Conservation (phyloP, 805 yeast genomes). For the Debaryomyces hansenii region DNA sequence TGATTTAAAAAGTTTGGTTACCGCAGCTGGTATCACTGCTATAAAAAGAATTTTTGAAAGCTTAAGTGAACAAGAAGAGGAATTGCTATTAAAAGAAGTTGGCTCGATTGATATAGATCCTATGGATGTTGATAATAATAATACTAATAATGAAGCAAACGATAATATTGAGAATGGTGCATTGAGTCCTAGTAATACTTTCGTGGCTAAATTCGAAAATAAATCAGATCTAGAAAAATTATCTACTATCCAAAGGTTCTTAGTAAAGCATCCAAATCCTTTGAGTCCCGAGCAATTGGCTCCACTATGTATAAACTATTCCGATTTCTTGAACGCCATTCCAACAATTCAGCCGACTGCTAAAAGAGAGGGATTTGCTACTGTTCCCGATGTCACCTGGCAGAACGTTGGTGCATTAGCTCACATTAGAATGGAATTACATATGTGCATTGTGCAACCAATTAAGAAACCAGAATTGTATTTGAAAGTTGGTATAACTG, state of each 20-base stretch:
- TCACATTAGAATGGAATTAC: constrained; percentile 80
- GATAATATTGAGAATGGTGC: background rate
- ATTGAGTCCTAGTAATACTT: constrained; percentile 1
- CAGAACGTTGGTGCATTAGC: constrained; percentile 87
- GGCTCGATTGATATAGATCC: constrained; percentile 13
- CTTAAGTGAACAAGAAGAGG: constrained; percentile 44
- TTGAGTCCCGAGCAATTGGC: constrained; percentile 72
- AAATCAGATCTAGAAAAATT: constrained; percentile 36
- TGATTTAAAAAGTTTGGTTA: constrained; percentile 86
- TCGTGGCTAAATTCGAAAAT: constrained; percentile 27
- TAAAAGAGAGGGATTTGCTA: constrained; percentile 97
- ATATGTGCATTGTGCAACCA: constrained; percentile 97
- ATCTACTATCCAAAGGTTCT: constrained; percentile 72
- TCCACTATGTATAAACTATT: constrained; percentile 71
- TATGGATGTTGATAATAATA: constrained; percentile 33
- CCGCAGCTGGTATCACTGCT: constrained; percentile 94
- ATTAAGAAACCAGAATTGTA: constrained; percentile 89
- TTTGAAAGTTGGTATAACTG: constrained; percentile 87
- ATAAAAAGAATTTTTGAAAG: constrained; percentile 84
- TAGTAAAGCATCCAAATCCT: constrained; percentile 75
- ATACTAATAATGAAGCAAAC: background rate
- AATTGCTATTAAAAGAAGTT: constrained; percentile 8
- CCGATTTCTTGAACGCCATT: constrained; percentile 80
- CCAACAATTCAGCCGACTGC: constrained; percentile 97
- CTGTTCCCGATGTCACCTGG: constrained; percentile 98